These are phyloP conservation scores for Aspergillaceae sp. DNA, from an alignment of 2,329 filamentous ascomycete species.

Conservation along the genomic window DNA sequence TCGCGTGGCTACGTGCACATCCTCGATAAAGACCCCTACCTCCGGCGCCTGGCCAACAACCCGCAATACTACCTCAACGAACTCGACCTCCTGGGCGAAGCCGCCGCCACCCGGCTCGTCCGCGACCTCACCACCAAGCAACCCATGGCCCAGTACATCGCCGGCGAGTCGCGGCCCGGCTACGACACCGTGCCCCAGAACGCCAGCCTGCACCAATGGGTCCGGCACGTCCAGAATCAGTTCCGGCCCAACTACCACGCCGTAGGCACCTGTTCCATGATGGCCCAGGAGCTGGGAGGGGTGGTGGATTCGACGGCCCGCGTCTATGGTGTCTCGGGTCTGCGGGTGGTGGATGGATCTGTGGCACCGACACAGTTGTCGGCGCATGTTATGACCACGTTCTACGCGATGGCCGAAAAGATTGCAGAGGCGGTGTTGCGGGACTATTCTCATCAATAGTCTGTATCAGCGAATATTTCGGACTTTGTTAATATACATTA, in stretches of 20 bases:
- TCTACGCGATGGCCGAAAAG: conserved; percentile 23
- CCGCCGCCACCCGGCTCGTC: conserved; percentile 18
- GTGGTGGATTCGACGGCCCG: conserved; percentile 22
- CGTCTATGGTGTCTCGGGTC: conserved; percentile 23
- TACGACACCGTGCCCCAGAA: conserved; percentile 5
- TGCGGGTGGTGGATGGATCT: conserved; percentile 31
- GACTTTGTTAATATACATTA: too few relatives aligned
- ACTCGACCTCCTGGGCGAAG: conserved; percentile 20
- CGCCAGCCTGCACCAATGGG: conserved; percentile 17
- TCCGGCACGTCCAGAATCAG: conserved; percentile 13
- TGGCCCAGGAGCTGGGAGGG: conserved; percentile 20
- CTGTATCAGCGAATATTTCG: too few relatives aligned
- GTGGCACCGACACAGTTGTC: conserved; percentile 26
- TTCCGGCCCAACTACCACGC: conserved; percentile 25
- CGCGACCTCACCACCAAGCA: conserved; percentile 13
- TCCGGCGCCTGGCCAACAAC: conserved; percentile 14
- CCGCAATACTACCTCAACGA: conserved; percentile 21
- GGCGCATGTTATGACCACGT: conserved; percentile 22
- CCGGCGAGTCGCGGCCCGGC: conserved; percentile 11
- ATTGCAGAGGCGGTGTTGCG: conserved; percentile 12
- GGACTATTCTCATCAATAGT: conserved; percentile 1
- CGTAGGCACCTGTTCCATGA: conserved; percentile 27
- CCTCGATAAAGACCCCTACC: conserved; percentile 17
- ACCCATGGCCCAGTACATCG: conserved; percentile 12
- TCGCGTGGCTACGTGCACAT: conserved; percentile 19